A percentile compares a stretch with the other conserved stretches of the same genome.
Evolutionary conservation across 2,329 filamentous ascomycete species (phyloP).

Genomic region (Paecilomyces formosus): DNA sequence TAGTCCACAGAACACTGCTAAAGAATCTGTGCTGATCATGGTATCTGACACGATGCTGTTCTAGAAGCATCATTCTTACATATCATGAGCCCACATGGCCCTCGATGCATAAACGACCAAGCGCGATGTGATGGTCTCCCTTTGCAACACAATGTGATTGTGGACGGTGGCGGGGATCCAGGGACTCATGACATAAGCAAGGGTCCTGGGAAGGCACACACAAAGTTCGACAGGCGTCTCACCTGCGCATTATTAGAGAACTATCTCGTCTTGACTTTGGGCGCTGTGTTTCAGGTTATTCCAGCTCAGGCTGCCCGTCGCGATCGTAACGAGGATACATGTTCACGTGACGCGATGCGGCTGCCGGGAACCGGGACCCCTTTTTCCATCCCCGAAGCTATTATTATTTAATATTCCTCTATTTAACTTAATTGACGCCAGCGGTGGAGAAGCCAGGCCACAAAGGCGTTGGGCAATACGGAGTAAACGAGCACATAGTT

Average conservation of each 20-base stretch:
- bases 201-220: background rate
- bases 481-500: background rate
- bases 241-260: background rate
- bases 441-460: background rate
- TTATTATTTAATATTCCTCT: background rate
- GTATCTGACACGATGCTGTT: background rate
- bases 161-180: background rate
- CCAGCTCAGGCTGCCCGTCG: background rate
- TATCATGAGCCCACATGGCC: background rate
- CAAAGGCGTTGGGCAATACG: background rate
- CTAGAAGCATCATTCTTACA: background rate
- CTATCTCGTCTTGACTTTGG: background rate
- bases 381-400: background rate
- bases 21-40: background rate
- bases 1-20: background rate
- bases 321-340: background rate
- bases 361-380: background rate
- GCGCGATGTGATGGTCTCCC: background rate
- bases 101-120: background rate
- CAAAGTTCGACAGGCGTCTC: background rate
- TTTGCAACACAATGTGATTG: background rate
- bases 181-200: background rate
- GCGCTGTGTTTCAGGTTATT: background rate
- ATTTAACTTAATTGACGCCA: background rate
- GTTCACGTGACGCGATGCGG: background rate